Base-by-base conservation (phyloP, 345 rosid genomes). In the Odontarrhena argentea region DNA sequence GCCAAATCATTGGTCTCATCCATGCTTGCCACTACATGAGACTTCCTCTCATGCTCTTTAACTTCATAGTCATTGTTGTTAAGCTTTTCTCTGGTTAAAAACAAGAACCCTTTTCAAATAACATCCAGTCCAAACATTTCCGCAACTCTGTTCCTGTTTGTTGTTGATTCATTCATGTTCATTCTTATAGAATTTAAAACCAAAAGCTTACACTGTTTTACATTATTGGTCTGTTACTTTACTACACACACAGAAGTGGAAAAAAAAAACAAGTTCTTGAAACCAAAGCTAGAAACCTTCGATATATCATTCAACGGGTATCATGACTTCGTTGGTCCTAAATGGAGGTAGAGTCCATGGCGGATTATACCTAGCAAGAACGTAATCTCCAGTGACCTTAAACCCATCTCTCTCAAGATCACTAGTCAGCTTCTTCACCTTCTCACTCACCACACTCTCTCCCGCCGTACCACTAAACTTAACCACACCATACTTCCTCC, bases 321-420 rank as follows among this genome's bases (percentile, higher is more conserved):
- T 71, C 92, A 87, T 77, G 40, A 90, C 82, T 72, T 90, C 97
- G 13, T 93, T 90, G 43, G 94, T 85, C 80, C 87, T 86, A 3
- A 86, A 80, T 12, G 82, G 63, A 12, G 96, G 96, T 69, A 90
- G 38, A 49, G 97, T 86, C 89, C 92, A 90, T 7, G 98, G 96
- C 0, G 97, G 98, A 36, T 93, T 93, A 71, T 85, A 88, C 85
- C 98, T 84, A 53, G 86, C 94, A 56, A 90, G 82, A 67, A 86
- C 6, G 42, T 62, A 80, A 42, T 86, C 83, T 11, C 98, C 97
- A 32, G 43, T 56, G 58, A 88, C 73, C 79, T 82, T 87, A 55
- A 66, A 69, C 73, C 97, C 97, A 44, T 89, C 97, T 77, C 68
- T 82, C 76, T 83, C 86, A 69, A 93, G 81, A 72, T 82, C 76